Conservation (phyloP, 495 filamentous ascomycete genomes). For the Aspergillus affinis region DNA sequence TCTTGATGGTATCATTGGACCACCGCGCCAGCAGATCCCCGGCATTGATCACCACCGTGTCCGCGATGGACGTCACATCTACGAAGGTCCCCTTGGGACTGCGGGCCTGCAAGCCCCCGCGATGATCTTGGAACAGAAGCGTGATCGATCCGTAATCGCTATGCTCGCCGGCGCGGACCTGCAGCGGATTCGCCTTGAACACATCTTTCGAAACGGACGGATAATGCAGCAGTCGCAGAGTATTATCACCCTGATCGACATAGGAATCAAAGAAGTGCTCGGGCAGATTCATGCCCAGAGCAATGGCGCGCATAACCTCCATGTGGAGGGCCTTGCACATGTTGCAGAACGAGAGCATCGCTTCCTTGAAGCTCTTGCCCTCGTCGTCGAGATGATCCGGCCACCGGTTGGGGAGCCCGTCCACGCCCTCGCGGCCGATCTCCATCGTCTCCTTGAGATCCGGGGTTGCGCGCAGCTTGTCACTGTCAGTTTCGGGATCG, state of each 20-base stretch:
- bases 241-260: slow-evolving; percentile 77
- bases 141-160: slow-evolving; percentile 90
- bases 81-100: slow-evolving; percentile 76
- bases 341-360: slow-evolving; percentile 71
- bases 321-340: slow-evolving; percentile 73
- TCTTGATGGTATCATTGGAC: slow-evolving; percentile 88
- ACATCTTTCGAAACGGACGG: slow-evolving; percentile 65
- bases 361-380: slow-evolving; percentile 63
- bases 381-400: slow-evolving; percentile 62
- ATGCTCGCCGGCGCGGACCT: slow-evolving; percentile 83
- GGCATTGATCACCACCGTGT: slow-evolving; percentile 87
- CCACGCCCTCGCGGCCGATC: slow-evolving; percentile 74
- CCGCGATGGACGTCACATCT: slow-evolving; percentile 77
- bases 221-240: slow-evolving; percentile 85
- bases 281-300: slow-evolving; percentile 75
- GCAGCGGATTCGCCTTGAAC: slow-evolving; percentile 67
- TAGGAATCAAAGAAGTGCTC: slow-evolving; percentile 75
- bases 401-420: slow-evolving; percentile 75
- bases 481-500: slow-evolving; percentile 54
- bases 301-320: slow-evolving; percentile 85
- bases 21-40: slow-evolving; percentile 86
- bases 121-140: slow-evolving; percentile 81
- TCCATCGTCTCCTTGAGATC: slow-evolving; percentile 86
- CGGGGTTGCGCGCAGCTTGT: slow-evolving; percentile 57
- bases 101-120: slow-evolving; percentile 82